These are phyloP conservation scores for Hyphodiscus sp. DNA, from an alignment of 2,329 filamentous ascomycete genomes.

Conservation along the genomic window DNA sequence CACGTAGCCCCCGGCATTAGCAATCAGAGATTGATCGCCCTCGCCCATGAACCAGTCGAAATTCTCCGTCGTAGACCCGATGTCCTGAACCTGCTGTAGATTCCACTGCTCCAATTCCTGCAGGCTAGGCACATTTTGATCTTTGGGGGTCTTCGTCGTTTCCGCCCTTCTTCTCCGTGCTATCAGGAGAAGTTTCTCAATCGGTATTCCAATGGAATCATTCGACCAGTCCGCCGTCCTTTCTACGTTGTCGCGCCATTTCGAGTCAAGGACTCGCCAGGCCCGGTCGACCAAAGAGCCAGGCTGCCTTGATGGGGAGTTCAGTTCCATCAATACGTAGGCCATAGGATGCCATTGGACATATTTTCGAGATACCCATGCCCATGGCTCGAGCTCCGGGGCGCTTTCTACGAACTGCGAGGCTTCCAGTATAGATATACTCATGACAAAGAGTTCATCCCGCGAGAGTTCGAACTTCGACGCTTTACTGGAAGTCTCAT, in stretches of 20 bases:
- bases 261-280: not conserved
- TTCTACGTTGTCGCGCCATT: not conserved
- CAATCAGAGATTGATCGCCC: not conserved
- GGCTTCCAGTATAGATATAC: not conserved
- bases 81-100: not conserved
- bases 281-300: not conserved
- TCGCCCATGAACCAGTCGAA: not conserved
- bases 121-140: not conserved
- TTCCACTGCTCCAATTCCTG: not conserved
- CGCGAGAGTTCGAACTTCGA: not conserved
- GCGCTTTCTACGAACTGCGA: not conserved
- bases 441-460: not conserved
- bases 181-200: not conserved
- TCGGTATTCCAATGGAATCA: not conserved
- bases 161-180: not conserved
- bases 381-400: not conserved
- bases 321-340: not conserved
- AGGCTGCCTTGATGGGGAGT: not conserved
- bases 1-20: not conserved
- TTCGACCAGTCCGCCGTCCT: not conserved
- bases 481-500: not conserved
- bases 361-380: not conserved
- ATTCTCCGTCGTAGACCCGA: not conserved
- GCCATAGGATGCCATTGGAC: not conserved
- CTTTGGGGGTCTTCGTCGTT: not conserved